Evolutionary conservation across 129 eudicot genomes (phyloP).

Genomic region (Escallonia rubra): DNA sequence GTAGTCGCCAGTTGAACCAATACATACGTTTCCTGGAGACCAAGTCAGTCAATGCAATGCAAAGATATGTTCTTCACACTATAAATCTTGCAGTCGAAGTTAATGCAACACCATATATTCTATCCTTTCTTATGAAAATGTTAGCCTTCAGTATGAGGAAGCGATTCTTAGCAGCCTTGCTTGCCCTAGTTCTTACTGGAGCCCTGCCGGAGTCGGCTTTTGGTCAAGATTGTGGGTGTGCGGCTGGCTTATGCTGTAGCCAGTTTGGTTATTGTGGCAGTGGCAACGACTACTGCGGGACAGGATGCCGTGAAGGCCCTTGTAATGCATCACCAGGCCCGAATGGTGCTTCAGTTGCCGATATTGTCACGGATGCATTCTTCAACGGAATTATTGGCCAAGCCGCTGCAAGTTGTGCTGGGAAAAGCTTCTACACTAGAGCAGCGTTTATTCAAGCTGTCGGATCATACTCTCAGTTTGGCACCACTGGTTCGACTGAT

Average conservation of each 20-base stretch:
- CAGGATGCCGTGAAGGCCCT: neutral
- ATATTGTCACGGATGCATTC: conserved; percentile 36
- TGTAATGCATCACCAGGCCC: neutral
- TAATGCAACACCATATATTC: too few species aligned
- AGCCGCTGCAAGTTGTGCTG: conserved; percentile 1
- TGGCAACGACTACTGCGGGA: neutral
- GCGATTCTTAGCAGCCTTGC: neutral
- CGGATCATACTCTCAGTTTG: conserved; percentile 20
- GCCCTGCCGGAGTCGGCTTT: neutral
- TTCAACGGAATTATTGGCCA: conserved; percentile 26
- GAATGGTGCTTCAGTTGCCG: conserved; percentile 6
- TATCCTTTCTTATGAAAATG: neutral
- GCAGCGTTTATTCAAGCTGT: conserved; percentile 25
- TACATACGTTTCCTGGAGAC: too few species aligned
- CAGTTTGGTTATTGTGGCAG: neutral
- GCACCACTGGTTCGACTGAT: conserved; percentile 28
- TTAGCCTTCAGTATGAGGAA: neutral
- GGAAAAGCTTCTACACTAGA: conserved; percentile 6
- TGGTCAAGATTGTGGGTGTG: neutral
- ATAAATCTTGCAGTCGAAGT: too few species aligned
- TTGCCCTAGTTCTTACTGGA: neutral
- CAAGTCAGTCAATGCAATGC: too few species aligned
- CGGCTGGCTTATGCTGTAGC: neutral
- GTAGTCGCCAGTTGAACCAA: too few species aligned
- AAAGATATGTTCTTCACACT: too few species aligned